Base-by-base conservation (phyloP, 148 eudicot species). In the Chenopodium quinoa region DNA sequence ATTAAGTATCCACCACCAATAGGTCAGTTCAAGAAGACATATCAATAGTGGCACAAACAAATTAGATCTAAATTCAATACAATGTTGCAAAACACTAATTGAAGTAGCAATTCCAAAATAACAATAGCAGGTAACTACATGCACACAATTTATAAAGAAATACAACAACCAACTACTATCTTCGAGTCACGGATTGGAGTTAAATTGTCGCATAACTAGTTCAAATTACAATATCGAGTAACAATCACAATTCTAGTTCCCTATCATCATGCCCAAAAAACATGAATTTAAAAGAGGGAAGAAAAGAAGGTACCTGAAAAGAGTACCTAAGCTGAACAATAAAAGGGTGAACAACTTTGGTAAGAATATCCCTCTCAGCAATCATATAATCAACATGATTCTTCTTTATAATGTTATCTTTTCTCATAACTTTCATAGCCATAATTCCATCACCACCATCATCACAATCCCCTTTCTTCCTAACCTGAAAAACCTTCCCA, bases 281-380 rank as follows among this genome's bases (percentile, higher is more conserved):
- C 9, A 32, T 5, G 11, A 34, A 4, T 1, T 31, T 4, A 70
- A 12, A 66, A 68, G 54, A 29, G 50, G 32, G 44, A 40, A 10
- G 19, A 7, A 52, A 44, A 17, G 58, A 6, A 8, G 37, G 7
- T 60, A 94, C 96, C 96, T 94, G 96, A 88, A 94, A 94, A 73
- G 97, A 94, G 80, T 89, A 94, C n/a, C 90, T 87, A 71, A 94
- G 97, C 85, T 89, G 97, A 48, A 94, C 97, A 88, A 94, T 88
- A 71, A 93, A 94, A 52, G 98, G 98, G 78, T 94, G 95, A 76
- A 87, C 89, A 46, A 94, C 91, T 88, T 93, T 92, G 23, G 97
- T 93, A 67, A 94, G 92, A 86, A 94, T 94, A 91, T 94, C 97
- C 84, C 98, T 92, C 84, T 94, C 98, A 80, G 97, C 98, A 52